These are phyloP conservation scores for Phaeophleospora eucalypticola DNA, from an alignment of 2,329 filamentous ascomycete genomes.

Conservation along the genomic window DNA sequence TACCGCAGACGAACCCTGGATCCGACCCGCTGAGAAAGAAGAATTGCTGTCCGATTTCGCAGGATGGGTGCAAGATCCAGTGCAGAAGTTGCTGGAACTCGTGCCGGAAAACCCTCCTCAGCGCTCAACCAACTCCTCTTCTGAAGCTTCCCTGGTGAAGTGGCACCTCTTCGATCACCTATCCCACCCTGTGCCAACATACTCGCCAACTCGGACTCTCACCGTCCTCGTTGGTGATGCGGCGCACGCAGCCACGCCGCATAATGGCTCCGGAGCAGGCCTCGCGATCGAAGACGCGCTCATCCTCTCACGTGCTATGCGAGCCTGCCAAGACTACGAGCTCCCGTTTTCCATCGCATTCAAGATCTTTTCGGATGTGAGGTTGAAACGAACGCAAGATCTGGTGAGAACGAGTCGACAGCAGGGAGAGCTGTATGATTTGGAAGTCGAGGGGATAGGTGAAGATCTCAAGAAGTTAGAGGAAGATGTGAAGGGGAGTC, in stretches of 20 bases:
- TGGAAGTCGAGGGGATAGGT: slow-evolving; percentile 31
- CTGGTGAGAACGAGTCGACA: slow-evolving; percentile 39
- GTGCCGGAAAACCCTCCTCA: too few species aligned
- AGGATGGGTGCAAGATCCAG: slow-evolving; percentile 36
- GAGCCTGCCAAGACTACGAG: slow-evolving; percentile 17
- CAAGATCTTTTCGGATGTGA: slow-evolving; percentile 36
- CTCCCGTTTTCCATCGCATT: slow-evolving; percentile 37
- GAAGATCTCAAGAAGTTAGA: slow-evolving; percentile 36
- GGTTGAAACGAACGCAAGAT: slow-evolving; percentile 38
- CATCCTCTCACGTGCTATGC: slow-evolving; percentile 40
- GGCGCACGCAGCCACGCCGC: slow-evolving; percentile 54
- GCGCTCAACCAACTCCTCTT: too few species aligned
- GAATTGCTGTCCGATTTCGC: slow-evolving; percentile 24
- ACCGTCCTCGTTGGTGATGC: slow-evolving; percentile 53
- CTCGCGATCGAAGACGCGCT: slow-evolving; percentile 55
- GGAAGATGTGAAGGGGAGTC: slow-evolving; percentile 28
- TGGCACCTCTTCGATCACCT: slow-evolving; percentile 50
- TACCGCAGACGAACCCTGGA: slow-evolving; percentile 29
- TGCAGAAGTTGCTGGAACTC: slow-evolving; percentile 4
- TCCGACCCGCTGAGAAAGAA: slow-evolving; percentile 10
- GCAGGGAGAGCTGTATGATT: slow-evolving; percentile 39
- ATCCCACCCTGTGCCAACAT: slow-evolving; percentile 40
- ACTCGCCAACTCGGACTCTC: slow-evolving; percentile 30
- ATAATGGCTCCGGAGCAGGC: slow-evolving; percentile 54
- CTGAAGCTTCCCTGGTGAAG: too few species aligned